A percentile compares a stretch with the other conserved stretches of the same genome.
Evolutionary conservation across 2,329 filamentous ascomycete genomes (phyloP).

Genomic region (Drechslerella coelobrocha): DNA sequence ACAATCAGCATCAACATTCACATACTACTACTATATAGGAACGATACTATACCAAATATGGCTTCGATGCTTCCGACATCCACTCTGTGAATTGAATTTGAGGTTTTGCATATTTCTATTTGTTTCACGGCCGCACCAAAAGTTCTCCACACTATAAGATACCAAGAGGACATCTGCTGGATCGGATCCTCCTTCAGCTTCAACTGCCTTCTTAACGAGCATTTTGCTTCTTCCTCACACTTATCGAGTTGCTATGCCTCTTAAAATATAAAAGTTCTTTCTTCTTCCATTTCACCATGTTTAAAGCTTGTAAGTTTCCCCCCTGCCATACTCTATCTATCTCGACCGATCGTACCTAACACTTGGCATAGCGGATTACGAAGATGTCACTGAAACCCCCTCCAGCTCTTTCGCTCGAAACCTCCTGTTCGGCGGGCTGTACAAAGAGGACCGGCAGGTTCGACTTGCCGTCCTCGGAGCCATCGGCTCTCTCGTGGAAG

Average conservation of each 20-base stretch:
- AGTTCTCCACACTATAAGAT: background rate
- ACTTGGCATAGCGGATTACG: slow-evolving; percentile 29
- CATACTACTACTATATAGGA: slow-evolving; percentile 10
- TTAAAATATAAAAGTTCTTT: slow-evolving; percentile 12
- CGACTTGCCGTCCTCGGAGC: slow-evolving; percentile 32
- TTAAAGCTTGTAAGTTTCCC: slow-evolving; percentile 37
- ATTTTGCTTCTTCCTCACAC: background rate
- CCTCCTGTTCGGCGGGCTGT: slow-evolving; percentile 30
- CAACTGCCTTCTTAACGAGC: background rate
- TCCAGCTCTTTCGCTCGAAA: slow-evolving; percentile 42
- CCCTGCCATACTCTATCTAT: background rate
- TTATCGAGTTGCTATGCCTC: slow-evolving; percentile 26
- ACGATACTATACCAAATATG: slow-evolving; percentile 25
- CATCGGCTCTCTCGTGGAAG: slow-evolving; percentile 42
- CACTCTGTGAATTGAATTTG: slow-evolving; percentile 6
- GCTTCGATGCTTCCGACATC: slow-evolving; percentile 14
- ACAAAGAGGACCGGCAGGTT: slow-evolving; percentile 42
- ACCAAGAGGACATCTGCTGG: slow-evolving; percentile 29
- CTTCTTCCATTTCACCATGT: slow-evolving; percentile 24
- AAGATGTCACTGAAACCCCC: slow-evolving; percentile 47
- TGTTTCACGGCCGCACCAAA: slow-evolving; percentile 13
- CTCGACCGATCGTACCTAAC: background rate
- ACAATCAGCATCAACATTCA: slow-evolving; percentile 18
- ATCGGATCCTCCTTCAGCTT: slow-evolving; percentile 21
- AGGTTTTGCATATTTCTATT: slow-evolving; percentile 17